Percentiles rank a stretch among this genome's conserved stretches.
Conservation (phyloP, 73 alveolate genomes). For the Uronychia binucleata region DNA sequence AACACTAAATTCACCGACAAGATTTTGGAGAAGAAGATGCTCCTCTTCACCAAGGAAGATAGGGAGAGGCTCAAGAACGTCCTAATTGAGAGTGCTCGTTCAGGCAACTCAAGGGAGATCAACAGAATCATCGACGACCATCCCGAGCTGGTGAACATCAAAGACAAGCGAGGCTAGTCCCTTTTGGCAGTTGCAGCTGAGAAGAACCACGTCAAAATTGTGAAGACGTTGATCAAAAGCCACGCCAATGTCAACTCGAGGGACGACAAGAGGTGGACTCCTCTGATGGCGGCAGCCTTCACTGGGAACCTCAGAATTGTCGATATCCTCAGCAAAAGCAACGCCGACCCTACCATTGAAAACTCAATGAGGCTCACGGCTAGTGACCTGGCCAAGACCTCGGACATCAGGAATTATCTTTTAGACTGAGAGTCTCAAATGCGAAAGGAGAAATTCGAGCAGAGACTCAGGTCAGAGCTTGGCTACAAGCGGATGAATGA, state of each 20-base stretch:
- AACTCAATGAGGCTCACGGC: constrained; percentile 4
- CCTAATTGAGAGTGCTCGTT: background rate
- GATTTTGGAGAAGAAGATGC: background rate
- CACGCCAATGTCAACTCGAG: constrained; percentile 17
- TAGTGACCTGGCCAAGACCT: constrained; percentile 6
- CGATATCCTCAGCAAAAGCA: background rate
- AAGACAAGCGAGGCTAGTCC: constrained; percentile 11
- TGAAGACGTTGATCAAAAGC: background rate
- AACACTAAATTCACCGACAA: constrained; percentile 12
- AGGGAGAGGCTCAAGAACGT: background rate
- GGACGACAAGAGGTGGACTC: constrained; percentile 47
- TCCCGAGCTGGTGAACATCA: constrained; percentile 2
- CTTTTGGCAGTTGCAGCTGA: constrained; percentile 4
- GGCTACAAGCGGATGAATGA: background rate
- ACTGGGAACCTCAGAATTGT: constrained; percentile 5
- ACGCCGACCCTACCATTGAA: constrained; percentile 23
- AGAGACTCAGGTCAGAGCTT: background rate
- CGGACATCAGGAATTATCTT: constrained; percentile 7
- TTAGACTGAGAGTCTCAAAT: background rate
- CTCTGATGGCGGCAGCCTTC: constrained; percentile 13
- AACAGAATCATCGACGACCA: background rate
- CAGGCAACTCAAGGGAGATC: background rate
- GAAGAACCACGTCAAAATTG: background rate
- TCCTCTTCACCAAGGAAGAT: background rate
- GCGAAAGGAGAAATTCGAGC: background rate